phyloP scores from a whole-genome alignment of 805 yeast genomes.

The Lachancea mirantina region DNA sequence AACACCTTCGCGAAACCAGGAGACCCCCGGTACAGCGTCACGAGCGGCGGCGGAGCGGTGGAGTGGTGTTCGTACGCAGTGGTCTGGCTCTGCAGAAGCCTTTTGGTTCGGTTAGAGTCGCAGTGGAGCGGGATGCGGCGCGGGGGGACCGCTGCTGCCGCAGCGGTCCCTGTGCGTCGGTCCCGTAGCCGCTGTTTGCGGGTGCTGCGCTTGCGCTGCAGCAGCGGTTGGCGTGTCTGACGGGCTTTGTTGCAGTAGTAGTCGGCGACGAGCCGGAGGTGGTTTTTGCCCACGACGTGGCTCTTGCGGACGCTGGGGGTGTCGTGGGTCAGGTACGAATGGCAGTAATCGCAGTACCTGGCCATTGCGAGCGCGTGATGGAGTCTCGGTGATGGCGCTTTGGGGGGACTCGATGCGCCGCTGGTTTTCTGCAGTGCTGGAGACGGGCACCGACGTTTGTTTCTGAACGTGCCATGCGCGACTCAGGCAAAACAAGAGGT shows the following conservation, averaged over 20 bases:
- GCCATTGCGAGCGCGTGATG: slow-evolving; percentile 2
- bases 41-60: slow-evolving; percentile 3
- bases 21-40: slow-evolving; percentile 22
- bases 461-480: too few relatives aligned
- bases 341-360: slow-evolving; percentile 81
- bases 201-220: slow-evolving; percentile 1
- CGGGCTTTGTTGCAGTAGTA: slow-evolving; percentile 50
- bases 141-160: slow-evolving; percentile 1
- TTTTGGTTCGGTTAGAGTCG: slow-evolving; percentile 8
- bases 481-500: too few relatives aligned
- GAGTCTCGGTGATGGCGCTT: too few relatives aligned
- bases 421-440: too few relatives aligned
- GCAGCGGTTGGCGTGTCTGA: slow-evolving; percentile 1
- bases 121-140: slow-evolving; percentile 8
- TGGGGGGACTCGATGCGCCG: too few relatives aligned
- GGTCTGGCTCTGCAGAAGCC: not conserved
- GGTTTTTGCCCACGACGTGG: slow-evolving; percentile 72
- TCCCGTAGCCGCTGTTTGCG: slow-evolving; percentile 2
- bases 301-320: slow-evolving; percentile 79
- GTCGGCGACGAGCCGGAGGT: slow-evolving; percentile 60
- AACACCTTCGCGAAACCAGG: slow-evolving; percentile 29
- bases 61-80: slow-evolving; percentile 3
- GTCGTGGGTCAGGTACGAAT: slow-evolving; percentile 77
- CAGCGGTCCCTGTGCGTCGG: not conserved
- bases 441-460: too few relatives aligned